Evolutionary conservation across 768 basidiomycete genomes (phyloP), one percentile per base, ranked within the genome.

Genomic region (Podaxis sp.): DNA sequence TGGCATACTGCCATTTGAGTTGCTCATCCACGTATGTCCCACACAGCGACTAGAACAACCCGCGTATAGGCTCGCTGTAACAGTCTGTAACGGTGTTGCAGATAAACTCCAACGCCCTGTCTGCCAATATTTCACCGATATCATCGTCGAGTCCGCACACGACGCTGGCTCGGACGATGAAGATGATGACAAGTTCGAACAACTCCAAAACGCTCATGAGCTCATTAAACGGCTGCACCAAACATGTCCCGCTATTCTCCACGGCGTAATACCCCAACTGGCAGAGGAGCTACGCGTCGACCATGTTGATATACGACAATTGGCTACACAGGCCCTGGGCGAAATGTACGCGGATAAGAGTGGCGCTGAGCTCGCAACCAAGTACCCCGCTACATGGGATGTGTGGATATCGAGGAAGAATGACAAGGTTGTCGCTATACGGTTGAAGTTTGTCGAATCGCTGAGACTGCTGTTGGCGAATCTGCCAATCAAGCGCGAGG

Each of bases 71-170:
- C 82, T 97, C 37, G 93, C 93, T 0, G 88, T 91, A 3, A 87
- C 91, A 66, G 85, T 97, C 28, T 95, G 93, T 79, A 94, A 87
- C 60, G 78, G 79, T 23, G 88, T 92, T 0, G 81, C 91, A 3
- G 93, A 95, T 72, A 91, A 90, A 71, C 82, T 98, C 5, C 91
- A 94, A 70, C 86, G 94, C 4, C 85, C 94, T 63, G 90, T 96
- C 50, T 91, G 88, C 69, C 87, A 91, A 66, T 95, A 98, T 74
- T 97, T 99, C 70, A 90, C 92, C 23, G 95, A 97, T 66, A 87
- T 92, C 62, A 90, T 95, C 67, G 82, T 87, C 50, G 77, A 78
- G 13, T 78, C 79, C 62, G 77, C 84, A n/a, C 57, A 44, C 27
- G 36, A 32, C 50, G 18, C 54, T 62, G 68, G 63, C 25, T 66